Evolutionary conservation across 495 filamentous ascomycete species (phyloP).

Genomic region (Xanthoparmelia taractica): DNA sequence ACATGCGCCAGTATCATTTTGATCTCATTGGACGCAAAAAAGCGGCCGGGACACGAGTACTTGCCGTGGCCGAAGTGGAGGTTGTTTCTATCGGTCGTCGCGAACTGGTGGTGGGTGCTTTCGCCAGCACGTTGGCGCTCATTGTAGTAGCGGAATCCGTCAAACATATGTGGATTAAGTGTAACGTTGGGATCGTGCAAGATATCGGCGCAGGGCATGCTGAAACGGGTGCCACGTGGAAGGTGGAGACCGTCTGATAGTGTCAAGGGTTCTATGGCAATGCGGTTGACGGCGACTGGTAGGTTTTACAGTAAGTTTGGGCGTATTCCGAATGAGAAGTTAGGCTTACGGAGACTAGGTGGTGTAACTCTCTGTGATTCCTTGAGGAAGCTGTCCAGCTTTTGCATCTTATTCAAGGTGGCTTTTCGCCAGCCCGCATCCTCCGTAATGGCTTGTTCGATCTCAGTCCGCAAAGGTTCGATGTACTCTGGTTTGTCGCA

Average conservation of each 20-base stretch:
- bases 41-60: slow-evolving; percentile 25
- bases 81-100: slow-evolving; percentile 1
- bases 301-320: background rate
- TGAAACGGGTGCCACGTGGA: slow-evolving; percentile 31
- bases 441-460: slow-evolving; percentile 29
- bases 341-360: slow-evolving; percentile 34
- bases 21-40: slow-evolving; percentile 20
- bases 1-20: slow-evolving; percentile 21
- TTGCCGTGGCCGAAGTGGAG: slow-evolving; percentile 28
- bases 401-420: slow-evolving; percentile 42
- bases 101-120: slow-evolving; percentile 12
- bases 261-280: slow-evolving; percentile 33
- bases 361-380: slow-evolving; percentile 42
- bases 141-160: slow-evolving; percentile 23
- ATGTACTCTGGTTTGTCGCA: slow-evolving; percentile 33
- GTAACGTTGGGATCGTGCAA: slow-evolving; percentile 21
- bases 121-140: slow-evolving; percentile 9
- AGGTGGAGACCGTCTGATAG: slow-evolving; percentile 41
- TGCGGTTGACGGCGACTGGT: slow-evolving; percentile 31
- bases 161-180: slow-evolving; percentile 18
- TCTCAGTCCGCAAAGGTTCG: slow-evolving; percentile 35
- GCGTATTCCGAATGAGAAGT: too few species aligned
- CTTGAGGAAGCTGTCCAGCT: slow-evolving; percentile 50
- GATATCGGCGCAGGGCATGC: slow-evolving; percentile 19
- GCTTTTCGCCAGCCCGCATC: slow-evolving; percentile 43